Base-by-base conservation (phyloP, 805 yeast species). In the Metschnikowia baotianmanensis region DNA sequence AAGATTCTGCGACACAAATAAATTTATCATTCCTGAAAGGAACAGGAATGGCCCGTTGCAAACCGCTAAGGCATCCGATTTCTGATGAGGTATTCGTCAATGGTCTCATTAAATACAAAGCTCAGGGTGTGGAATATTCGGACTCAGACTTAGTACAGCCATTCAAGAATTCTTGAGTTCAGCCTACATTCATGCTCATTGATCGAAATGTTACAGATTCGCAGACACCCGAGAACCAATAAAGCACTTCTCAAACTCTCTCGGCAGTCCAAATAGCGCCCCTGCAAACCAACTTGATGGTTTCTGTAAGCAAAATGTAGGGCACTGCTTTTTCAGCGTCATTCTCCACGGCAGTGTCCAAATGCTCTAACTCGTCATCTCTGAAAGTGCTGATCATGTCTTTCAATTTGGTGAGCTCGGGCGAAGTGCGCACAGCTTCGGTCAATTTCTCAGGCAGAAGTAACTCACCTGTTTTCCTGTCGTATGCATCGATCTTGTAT, bases 321-420 rank as follows among this genome's bases (percentile, higher is more conserved):
- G 98, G 98, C 36, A 87, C 85, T 2, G 99, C 99, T 53, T 81
- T 79, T 50, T 89, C 86, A 0, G 98, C 90, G 59, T 91, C 98
- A 56, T 93, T 75, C 51, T 86, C 84, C 16, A 93, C 78, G 0
- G 99, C 99, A 0, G 96, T 91, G 52, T 93, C 88, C 51, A 93
- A 72, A 68, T 93, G 99, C 63, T 91, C 98, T 45, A 91, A 71
- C 62, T 91, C 99, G 37, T 91, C 96, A 58, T 91, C 98, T 58
- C 99, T 75, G 60, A 91, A 93, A 37, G 76, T 71, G 43, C 80
- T 80, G 39, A 93, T 82, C 1, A 78, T 73, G 19, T 74, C 68
- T 47, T 78, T 83, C 54, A 93, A 67, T 1, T 67, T 61, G 3
- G 63, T 58, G 32, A 88, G 58, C 54, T 85, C 95, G 20, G 75